Base-by-base conservation (phyloP, 768 basidiomycete genomes). In the Mrakia gelida region DNA sequence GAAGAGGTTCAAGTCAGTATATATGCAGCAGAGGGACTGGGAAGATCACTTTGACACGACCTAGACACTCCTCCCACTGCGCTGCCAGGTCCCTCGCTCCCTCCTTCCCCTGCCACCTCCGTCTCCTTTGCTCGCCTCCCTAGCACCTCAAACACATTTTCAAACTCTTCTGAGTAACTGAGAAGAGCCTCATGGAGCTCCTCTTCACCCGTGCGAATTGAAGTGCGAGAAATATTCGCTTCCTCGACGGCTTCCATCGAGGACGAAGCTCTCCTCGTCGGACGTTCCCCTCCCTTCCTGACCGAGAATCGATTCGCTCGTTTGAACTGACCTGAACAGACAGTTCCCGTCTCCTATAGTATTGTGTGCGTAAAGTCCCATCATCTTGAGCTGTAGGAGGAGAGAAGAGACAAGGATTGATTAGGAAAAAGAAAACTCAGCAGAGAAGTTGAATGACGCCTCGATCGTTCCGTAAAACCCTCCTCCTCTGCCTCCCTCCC, bases 261-360 rank as follows among this genome's bases (percentile, higher is more conserved):
- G n/a, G 10, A 30, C 63, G n/a, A 65, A 65, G 30, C 63, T 65
- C 16, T 38, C 59, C 59, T 59, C n/a, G n/a, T n/a, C 56, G 9
- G 45, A 49, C 45, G 23, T 56, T 59, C 59, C 59, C 59, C 26
- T 59, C 63, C 28, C 15, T 63, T 63, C 30, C 26, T 26, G 18
- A 9, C 10, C 59, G 59, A 28, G 61, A n/a, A 62, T 28, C 21
- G 61, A n/a, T 30, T 28, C 21, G n/a, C 11, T 11, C 61, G 63
- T 8, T 21, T 8, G 28, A 28, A 59, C 74, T 65, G 9, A 79
- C 70, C 81, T 91, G 85, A 95, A 97, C 80, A 97, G 89, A 84
- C 94, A 97, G 85, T 95, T 96, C 68, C 95, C 94, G 84, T 96
- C 85, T 32, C 82, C 94, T 62, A 93, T 84, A 26, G 92, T 95